Conservation (phyloP, 2,329 filamentous ascomycete species). For the Xylaria sp. region DNA sequence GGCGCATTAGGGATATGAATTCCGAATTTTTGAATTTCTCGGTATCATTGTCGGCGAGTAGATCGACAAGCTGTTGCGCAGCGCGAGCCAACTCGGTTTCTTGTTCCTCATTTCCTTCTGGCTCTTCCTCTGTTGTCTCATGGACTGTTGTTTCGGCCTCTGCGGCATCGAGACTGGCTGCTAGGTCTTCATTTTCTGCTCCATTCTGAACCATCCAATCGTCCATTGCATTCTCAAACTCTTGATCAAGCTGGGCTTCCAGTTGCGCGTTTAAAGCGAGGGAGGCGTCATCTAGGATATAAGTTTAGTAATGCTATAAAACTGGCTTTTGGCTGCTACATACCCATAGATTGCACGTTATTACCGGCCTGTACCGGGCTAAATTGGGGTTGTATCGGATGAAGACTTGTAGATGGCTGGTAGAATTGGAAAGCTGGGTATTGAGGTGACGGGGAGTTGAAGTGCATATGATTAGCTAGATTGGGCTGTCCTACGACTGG, state of each 20-base stretch:
- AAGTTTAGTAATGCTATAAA: constrained; percentile 7
- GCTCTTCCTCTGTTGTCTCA: constrained; percentile 35
- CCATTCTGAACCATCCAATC: constrained; percentile 40
- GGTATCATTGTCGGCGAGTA: constrained; percentile 73
- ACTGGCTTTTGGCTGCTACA: background rate
- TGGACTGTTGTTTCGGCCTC: constrained; percentile 3
- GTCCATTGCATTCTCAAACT: constrained; percentile 40
- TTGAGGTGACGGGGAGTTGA: background rate
- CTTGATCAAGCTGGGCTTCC: constrained; percentile 29
- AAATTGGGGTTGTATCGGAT: constrained; percentile 37
- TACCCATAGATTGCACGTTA: constrained; percentile 15
- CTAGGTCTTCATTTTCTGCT: constrained; percentile 22
- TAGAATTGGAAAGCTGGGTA: constrained; percentile 3
- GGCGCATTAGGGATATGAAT: constrained; percentile 81
- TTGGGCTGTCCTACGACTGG: constrained; percentile 9
- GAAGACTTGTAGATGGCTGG: constrained; percentile 60
- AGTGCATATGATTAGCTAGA: background rate
- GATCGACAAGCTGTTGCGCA: constrained; percentile 75
- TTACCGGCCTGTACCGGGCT: background rate
- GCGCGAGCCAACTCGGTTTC: constrained; percentile 77
- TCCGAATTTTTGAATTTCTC: constrained; percentile 82
- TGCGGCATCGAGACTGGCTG: background rate
- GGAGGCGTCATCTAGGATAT: constrained; percentile 3
- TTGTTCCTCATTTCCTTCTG: constrained; percentile 48
- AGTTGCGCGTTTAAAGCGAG: constrained; percentile 11